Evolutionary conservation across 805 yeast species (phyloP), one percentile per base, ranked within the genome.

Genomic region (Diddensiella transvaalensis): DNA sequence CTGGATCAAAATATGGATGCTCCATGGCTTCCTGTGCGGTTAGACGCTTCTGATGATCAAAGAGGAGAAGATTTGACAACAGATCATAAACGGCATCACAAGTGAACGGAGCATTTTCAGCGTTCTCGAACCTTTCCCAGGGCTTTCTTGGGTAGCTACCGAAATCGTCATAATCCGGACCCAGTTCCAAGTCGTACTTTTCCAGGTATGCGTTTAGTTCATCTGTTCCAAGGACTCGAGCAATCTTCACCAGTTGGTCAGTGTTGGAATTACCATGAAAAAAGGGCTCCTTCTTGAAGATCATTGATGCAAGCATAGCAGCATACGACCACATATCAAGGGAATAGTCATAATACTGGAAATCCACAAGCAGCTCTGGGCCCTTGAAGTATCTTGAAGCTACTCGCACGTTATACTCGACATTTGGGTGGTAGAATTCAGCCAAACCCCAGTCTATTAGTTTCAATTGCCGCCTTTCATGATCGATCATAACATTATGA

Each of bases 391-490:
- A 88, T 51, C 96, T 78, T 3, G 95, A 85, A 0, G 96, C 96
- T 30, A 89, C 96, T 52, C 96, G 76, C 19, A 87, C 96, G 61
- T 89, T 89, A 69, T 87, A 89, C 57, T 87, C 95, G 43, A 85
- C 85, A 3, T 91, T 93, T 2, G 85, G 83, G 63, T 89, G 96
- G 67, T 89, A 89, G 62, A 86, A 89, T 65, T 89, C 96, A 4
- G 96, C 96, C 52, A 89, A 70, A 13, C 96, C 96, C 96, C 96
- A 89, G 70, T 89, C 96, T 55, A 89, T 89, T 48, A 89, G 76
- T 58, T 91, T 77, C 60, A 89, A 69, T 56, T 75, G 77, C 45
- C 68, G 62, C 40, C 63, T 65, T 22, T 73, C 69, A 52, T 88
- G 96, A 67, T 89, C 96, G 57, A 88, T 88, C 96, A 88, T 88